These are phyloP conservation scores for Lepiota brunneoincarnata DNA, from an alignment of 768 basidiomycete species.

Conservation along the genomic window DNA sequence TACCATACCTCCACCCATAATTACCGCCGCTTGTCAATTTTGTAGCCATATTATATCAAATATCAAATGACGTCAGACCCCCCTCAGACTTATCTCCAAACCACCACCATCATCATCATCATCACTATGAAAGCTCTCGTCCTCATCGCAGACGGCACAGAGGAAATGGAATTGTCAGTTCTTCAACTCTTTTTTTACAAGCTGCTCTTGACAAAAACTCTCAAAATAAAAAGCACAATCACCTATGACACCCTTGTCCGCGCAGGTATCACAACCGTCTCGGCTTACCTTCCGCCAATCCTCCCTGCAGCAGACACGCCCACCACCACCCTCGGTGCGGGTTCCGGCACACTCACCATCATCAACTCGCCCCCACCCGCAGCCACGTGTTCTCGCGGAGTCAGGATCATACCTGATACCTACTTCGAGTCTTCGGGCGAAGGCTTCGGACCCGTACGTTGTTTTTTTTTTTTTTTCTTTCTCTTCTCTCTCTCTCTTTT, in stretches of 20 bases:
- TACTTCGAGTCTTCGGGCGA: conserved; percentile 39
- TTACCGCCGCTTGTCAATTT: background rate
- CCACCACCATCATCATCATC: no score
- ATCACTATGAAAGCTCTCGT: conserved; percentile 56
- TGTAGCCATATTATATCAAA: conserved; percentile 6
- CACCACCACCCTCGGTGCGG: background rate
- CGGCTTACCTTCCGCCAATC: conserved; percentile 18
- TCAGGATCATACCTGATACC: conserved; percentile 68
- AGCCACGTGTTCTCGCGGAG: conserved; percentile 68
- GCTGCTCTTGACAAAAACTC: background rate
- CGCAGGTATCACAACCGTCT: conserved; percentile 58
- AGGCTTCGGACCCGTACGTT: conserved; percentile 44
- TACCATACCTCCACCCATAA: background rate
- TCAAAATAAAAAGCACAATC: conserved; percentile 55
- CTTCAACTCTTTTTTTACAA: background rate
- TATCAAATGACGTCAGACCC: conserved; percentile 3
- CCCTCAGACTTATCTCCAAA: background rate
- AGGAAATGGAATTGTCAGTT: conserved; percentile 86
- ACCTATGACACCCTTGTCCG: conserved; percentile 81
- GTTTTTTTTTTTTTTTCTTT: background rate
- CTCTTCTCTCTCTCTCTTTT: background rate
- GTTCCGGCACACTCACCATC: conserved; percentile 8
- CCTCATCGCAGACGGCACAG: conserved; percentile 78
- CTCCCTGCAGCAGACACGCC: background rate
- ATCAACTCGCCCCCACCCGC: conserved; percentile 45